Conservation (phyloP, 1,284 basidiomycete species). For the Schizopora paradoxa region DNA sequence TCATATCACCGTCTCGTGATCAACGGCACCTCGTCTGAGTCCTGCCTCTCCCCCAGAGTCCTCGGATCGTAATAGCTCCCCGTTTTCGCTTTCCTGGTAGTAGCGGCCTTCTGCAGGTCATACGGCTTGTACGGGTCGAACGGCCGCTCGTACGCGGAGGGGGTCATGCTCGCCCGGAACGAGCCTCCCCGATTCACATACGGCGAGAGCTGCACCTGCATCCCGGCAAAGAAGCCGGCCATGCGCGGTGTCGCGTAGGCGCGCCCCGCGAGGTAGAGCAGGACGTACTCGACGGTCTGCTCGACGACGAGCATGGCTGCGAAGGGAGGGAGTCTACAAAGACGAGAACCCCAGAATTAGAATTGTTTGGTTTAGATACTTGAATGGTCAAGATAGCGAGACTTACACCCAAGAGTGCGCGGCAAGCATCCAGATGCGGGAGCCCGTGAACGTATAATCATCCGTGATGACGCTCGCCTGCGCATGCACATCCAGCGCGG, state of each 20-base stretch:
- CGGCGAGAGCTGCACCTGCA: neutral
- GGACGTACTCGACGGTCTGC: constrained; percentile 12
- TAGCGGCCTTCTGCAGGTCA: neutral
- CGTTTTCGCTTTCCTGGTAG: neutral
- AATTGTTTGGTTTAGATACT: neutral
- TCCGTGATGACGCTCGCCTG: constrained; percentile 4
- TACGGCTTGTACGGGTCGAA: constrained; percentile 1
- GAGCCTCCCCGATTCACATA: neutral
- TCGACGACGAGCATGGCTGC: constrained; percentile 7
- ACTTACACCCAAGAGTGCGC: constrained; percentile 13
- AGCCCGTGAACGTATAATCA: constrained; percentile 10
- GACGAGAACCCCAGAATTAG: neutral
- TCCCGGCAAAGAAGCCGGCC: constrained; percentile 6
- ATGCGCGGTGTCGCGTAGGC: constrained; percentile 8
- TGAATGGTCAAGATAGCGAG: neutral
- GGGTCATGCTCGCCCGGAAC: neutral
- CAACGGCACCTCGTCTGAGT: neutral
- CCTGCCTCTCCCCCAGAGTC: neutral
- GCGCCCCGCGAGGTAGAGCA: constrained; percentile 10
- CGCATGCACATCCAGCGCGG: constrained; percentile 12
- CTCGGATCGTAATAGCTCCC: neutral
- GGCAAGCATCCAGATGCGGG: constrained; percentile 14
- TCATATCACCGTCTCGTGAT: neutral
- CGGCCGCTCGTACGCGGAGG: neutral
- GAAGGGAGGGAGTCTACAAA: constrained; percentile 11